A percentile compares a stretch with the other conserved stretches of the same genome.
Evolutionary conservation across 2,329 filamentous ascomycete genomes (phyloP).

Genomic region (Cytospora leucostoma): DNA sequence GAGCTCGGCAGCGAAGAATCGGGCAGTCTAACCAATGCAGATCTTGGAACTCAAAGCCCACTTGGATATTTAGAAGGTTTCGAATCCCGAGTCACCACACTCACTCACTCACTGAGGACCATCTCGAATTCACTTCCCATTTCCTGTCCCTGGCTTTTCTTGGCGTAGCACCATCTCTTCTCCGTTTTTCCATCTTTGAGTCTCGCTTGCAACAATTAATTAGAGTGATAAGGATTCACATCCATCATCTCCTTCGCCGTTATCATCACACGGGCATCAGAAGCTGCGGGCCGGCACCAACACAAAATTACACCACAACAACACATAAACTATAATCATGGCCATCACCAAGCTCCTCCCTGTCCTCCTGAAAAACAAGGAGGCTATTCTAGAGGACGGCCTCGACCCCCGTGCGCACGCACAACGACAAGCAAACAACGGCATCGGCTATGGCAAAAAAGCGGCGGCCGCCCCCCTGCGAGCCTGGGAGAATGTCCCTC

Average conservation of each 20-base stretch:
- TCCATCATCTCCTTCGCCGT: neutral
- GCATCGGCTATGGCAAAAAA: slow-evolving; percentile 39
- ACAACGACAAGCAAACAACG: slow-evolving; percentile 19
- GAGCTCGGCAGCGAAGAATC: slow-evolving; percentile 11
- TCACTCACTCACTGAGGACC: neutral
- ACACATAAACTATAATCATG: slow-evolving; percentile 8
- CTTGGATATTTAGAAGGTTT: slow-evolving; percentile 16
- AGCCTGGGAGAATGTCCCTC: slow-evolving; percentile 49
- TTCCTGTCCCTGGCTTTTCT: neutral
- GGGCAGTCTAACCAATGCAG: too few species aligned
- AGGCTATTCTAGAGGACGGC: slow-evolving; percentile 22
- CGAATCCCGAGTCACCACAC: slow-evolving; percentile 2
- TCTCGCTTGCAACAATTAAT: neutral
- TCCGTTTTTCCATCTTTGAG: neutral
- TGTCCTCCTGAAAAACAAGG: slow-evolving; percentile 20
- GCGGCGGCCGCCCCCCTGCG: slow-evolving; percentile 48
- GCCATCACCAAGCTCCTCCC: slow-evolving; percentile 22
- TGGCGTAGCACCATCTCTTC: neutral
- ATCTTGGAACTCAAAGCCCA: neutral
- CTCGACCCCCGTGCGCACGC: slow-evolving; percentile 25
- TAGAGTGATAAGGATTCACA: slow-evolving; percentile 3
- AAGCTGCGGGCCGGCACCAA: slow-evolving; percentile 15
- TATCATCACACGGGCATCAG: slow-evolving; percentile 1
- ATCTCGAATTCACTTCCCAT: neutral
- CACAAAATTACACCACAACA: slow-evolving; percentile 1